Base-by-base conservation (phyloP, 192 early-diverging fungal species). In the Coemansia sp. region DNA sequence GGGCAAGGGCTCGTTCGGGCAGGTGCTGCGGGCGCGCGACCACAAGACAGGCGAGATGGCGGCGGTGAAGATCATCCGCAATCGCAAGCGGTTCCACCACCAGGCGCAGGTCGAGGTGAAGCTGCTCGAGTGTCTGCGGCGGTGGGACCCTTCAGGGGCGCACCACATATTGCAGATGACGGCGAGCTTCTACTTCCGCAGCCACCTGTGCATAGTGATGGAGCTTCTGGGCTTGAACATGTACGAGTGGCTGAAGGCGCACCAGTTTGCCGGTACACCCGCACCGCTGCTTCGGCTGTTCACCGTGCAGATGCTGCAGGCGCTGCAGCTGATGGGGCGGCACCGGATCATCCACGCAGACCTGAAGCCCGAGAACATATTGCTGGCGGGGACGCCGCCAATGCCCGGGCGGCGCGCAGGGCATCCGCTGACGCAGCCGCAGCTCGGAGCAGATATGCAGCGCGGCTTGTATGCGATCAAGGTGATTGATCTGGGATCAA, bases 401-500 rank as follows among this genome's bases (percentile, higher is more conserved):
- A 73, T 71, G 73, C 69, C 73, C 4, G 59, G 66, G 28, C 79
- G 73, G 15, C 68, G 79, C 14, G 64, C 64, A 4, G 62, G 71
- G 44, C 79, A 81, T 25, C 79, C 79, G 10, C 57, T 81, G 62
- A 60, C 52, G 18, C 60, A 68, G 48, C 69, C 69, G 62, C 79
- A 75, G 70, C 70, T 81, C 11, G 38, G 50, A 2, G 52, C 42
- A 14, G 79, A 82, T 37, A 68, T 76, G 42, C 61, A 67, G 47
- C 70, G 74, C 28, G 74, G 74, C 5, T 42, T 60, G 9, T 88
- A 86, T 49, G 83, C 80, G 25, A 93, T 98, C 76, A 98, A 98
- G 84, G 94, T 98, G 15, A 98, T 98, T 79, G 97, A 98, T 74
- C 95, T 98, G 67, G 97, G 97, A 34, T 93, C 90, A 63, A 93